Evolutionary conservation across 2,329 filamentous ascomycete genomes (phyloP).

Genomic region (Catunica adiposa): DNA sequence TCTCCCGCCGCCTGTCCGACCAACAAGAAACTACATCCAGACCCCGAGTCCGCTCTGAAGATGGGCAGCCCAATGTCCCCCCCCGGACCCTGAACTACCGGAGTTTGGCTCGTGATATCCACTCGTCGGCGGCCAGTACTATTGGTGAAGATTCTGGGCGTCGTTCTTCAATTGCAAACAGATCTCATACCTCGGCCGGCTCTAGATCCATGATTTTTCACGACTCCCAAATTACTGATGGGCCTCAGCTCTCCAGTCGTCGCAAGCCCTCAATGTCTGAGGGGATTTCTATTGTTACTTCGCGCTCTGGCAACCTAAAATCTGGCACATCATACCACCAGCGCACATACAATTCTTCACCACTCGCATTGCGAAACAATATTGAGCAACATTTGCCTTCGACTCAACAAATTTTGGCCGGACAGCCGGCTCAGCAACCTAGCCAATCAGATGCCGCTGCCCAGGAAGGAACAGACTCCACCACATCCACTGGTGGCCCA

Average conservation of each 20-base stretch:
- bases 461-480: conserved; percentile 65
- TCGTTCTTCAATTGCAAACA: background rate
- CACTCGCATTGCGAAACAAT: conserved; percentile 33
- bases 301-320: conserved; percentile 31
- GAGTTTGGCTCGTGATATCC: conserved; percentile 24
- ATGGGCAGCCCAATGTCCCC: conserved; percentile 27
- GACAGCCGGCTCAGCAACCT: conserved; percentile 17
- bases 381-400: conserved; percentile 5
- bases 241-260: conserved; percentile 15
- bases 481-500: conserved; percentile 69
- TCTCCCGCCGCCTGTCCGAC: conserved; percentile 39
- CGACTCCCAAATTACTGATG: conserved; percentile 23
- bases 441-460: conserved; percentile 23
- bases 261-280: conserved; percentile 33
- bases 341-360: conserved; percentile 41
- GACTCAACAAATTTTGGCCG: conserved; percentile 1
- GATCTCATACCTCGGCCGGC: conserved; percentile 21
- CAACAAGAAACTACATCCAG: conserved; percentile 31
- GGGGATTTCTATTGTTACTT: conserved; percentile 23
- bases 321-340: conserved; percentile 23
- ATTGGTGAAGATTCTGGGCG: conserved; percentile 20
- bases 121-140: conserved; percentile 9
- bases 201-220: conserved; percentile 33
- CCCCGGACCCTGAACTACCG: conserved; percentile 31
- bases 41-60: conserved; percentile 19